Base-by-base conservation (phyloP, 345 rosid species). In the Lepidium sativum region DNA sequence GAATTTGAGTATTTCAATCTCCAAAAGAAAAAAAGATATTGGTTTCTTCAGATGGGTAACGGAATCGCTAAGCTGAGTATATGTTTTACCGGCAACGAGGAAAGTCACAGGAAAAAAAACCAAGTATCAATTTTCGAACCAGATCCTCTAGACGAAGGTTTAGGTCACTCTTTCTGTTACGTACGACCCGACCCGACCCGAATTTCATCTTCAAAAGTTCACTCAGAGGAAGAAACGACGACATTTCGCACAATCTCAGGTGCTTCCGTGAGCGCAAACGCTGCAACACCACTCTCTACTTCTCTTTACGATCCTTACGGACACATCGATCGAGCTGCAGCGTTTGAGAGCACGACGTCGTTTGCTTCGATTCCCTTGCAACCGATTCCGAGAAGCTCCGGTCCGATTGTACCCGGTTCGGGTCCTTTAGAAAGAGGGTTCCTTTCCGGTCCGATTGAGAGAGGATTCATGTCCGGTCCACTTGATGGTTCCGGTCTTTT, bases 161-260 rank as follows among this genome's bases (percentile, higher is more conserved):
- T 94, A 2, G 99, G 99, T 2, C 99, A 90, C 78, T 86, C 98
- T 10, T 92, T 94, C 81, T 86, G 97, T 68, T 94, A 94, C 68
- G 88, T 94, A 0, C 74, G 92, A 25, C 90, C 99, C 15, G 95
- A 84, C 68, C 84, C 83, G 52, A 60, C 79, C 2, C 78, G 86
- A 0, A n/a, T 84, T 1, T 84, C 95, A 0, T 86, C 86, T 6
- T 94, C 99, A 6, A 84, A 89, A 67, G 95, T 90, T 71, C 87
- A 92, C 75, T 89, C 98, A 1, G 89, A 83, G 16, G 96, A 88
- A 47, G 81, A 85, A 21, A 29, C 75, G 6, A 87, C 96, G 31
- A 86, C 95, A 43, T 94, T 90, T 70, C 86, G 92, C 18, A 67
- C 99, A 18, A 94, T 94, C 63, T 88, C 99, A 49, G 99, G 97